These are phyloP conservation scores for Neodidymelliopsis sp. DNA, from an alignment of 2,329 filamentous ascomycete species.

Conservation along the genomic window DNA sequence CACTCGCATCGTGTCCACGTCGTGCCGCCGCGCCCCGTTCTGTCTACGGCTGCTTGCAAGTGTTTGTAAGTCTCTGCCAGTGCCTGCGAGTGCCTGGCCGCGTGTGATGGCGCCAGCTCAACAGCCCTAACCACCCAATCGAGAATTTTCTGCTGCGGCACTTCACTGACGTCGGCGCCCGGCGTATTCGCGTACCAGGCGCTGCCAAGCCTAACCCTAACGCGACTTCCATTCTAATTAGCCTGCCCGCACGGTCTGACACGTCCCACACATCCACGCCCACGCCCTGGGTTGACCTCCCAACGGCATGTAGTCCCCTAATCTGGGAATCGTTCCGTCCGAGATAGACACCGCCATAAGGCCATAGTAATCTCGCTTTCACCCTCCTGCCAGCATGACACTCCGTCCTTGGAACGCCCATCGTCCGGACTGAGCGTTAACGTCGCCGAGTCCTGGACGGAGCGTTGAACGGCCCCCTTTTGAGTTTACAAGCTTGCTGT, in stretches of 20 bases:
- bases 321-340: slow-evolving; percentile 18
- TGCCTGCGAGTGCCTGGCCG: slow-evolving; percentile 10
- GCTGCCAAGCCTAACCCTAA: slow-evolving; percentile 25
- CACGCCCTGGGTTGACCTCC: slow-evolving; percentile 23
- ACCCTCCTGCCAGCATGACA: slow-evolving; percentile 11
- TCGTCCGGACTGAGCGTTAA: slow-evolving; percentile 1
- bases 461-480: slow-evolving; percentile 15
- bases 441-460: slow-evolving; percentile 6
- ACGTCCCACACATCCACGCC: slow-evolving; percentile 24
- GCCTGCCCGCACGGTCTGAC: slow-evolving; percentile 33
- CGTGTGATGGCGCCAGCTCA: slow-evolving; percentile 25
- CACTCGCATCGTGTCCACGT: too few species aligned
- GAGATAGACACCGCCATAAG: slow-evolving; percentile 23
- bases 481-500: slow-evolving; percentile 17
- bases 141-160: slow-evolving; percentile 20
- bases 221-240: slow-evolving; percentile 23
- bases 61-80: too few species aligned
- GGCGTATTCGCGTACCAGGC: slow-evolving; percentile 22
- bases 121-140: slow-evolving; percentile 27
- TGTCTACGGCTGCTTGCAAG: too few species aligned
- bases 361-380: slow-evolving; percentile 23
- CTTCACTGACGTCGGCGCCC: slow-evolving; percentile 37
- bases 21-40: background rate
- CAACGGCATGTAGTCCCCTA: slow-evolving; percentile 33
- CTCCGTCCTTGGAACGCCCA: slow-evolving; percentile 10